A percentile compares a stretch with the other conserved stretches of the same genome.
phyloP scores from a whole-genome alignment of 2,329 filamentous ascomycete genomes.

The Trichoderma sp. region DNA sequence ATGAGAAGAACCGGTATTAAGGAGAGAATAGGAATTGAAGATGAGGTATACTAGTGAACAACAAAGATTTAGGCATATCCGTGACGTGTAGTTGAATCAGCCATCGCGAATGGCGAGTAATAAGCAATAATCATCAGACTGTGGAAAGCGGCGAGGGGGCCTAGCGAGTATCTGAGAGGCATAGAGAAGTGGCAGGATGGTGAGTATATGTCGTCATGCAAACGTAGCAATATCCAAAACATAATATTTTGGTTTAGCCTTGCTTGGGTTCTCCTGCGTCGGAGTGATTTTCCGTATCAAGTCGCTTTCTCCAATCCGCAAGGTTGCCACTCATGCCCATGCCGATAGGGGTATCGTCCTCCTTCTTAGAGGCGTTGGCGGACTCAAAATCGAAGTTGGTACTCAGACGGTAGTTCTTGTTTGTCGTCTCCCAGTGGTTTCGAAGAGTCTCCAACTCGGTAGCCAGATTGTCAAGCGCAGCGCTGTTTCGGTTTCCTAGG shows the following conservation, averaged over 20 bases:
- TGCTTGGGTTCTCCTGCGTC: slow-evolving; percentile 34
- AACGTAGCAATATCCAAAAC: slow-evolving; percentile 33
- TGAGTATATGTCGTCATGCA: slow-evolving; percentile 38
- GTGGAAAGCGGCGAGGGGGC: background rate
- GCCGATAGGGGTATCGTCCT: slow-evolving; percentile 44
- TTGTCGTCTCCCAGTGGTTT: slow-evolving; percentile 92
- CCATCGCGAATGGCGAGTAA: background rate
- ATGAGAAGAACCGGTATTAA: slow-evolving; percentile 23
- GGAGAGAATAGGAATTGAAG: slow-evolving; percentile 25
- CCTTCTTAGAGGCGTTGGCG: slow-evolving; percentile 42
- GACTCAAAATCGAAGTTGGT: slow-evolving; percentile 84
- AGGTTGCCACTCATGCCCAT: slow-evolving; percentile 68
- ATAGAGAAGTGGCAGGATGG: slow-evolving; percentile 31
- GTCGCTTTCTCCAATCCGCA: slow-evolving; percentile 76
- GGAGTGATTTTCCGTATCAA: slow-evolving; percentile 55
- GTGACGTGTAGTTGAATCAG: background rate
- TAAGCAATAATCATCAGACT: slow-evolving; percentile 14
- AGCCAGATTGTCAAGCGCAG: slow-evolving; percentile 84
- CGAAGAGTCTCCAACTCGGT: slow-evolving; percentile 89
- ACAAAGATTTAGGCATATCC: slow-evolving; percentile 21
- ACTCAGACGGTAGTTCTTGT: slow-evolving; percentile 90
- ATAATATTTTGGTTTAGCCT: slow-evolving; percentile 25
- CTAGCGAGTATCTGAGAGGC: background rate
- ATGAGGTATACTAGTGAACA: slow-evolving; percentile 14
- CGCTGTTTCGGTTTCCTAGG: slow-evolving; percentile 56